Conservation (phyloP, 1,284 basidiomycete species). For the Ceratobasidium sp. region DNA sequence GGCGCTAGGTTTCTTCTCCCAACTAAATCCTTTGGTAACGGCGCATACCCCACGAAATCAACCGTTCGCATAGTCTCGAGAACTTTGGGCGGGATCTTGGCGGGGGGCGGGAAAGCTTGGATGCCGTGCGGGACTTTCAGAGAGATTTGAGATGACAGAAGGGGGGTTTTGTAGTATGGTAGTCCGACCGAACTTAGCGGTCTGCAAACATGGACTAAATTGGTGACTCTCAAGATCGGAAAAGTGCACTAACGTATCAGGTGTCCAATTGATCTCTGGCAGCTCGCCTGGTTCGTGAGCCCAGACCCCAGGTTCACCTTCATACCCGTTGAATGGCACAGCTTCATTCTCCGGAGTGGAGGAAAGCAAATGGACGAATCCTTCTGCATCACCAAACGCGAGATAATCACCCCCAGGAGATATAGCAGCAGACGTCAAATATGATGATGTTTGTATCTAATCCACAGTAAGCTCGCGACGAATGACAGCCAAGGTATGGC, state of each 20-base stretch:
- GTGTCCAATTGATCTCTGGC: conserved; percentile 80
- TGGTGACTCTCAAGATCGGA: neutral
- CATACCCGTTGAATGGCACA: conserved; percentile 86
- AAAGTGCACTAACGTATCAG: conserved; percentile 68
- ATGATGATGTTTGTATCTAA: conserved; percentile 65
- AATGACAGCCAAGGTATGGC: conserved; percentile 6
- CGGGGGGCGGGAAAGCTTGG: conserved; percentile 65
- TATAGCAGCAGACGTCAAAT: conserved; percentile 81
- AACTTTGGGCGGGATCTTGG: conserved; percentile 81
- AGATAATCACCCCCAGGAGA: conserved; percentile 89
- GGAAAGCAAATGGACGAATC: conserved; percentile 84
- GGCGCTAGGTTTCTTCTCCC: conserved; percentile 81
- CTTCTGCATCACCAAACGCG: conserved; percentile 91
- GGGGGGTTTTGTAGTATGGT: conserved; percentile 80
- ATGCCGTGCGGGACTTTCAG: conserved; percentile 58
- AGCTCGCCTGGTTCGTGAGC: conserved; percentile 76
- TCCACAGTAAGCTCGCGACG: neutral
- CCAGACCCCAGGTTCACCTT: conserved; percentile 84
- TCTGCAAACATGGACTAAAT: conserved; percentile 54
- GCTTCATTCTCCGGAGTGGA: conserved; percentile 70
- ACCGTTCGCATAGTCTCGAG: conserved; percentile 81
- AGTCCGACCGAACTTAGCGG: conserved; percentile 91
- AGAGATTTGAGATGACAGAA: conserved; percentile 77
- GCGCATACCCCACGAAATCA: conserved; percentile 88
- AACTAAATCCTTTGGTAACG: conserved; percentile 80